phyloP scores from a whole-genome alignment of 768 basidiomycete genomes.

The Leccinellum luteum region DNA sequence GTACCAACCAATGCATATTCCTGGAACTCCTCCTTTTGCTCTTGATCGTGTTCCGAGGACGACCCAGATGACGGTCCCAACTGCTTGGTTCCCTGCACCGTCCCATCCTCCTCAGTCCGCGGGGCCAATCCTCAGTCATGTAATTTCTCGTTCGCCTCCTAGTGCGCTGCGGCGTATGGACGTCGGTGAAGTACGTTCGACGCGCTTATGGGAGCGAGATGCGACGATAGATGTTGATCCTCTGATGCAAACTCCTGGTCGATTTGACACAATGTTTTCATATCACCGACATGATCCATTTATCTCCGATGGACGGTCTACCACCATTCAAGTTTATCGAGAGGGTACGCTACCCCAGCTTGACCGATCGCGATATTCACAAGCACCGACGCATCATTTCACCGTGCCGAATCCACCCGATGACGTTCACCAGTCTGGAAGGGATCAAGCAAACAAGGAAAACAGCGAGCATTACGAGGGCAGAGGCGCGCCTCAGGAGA shows the following conservation, averaged over 20 bases:
- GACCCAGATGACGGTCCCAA: slow-evolving; percentile 4
- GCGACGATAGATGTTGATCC: slow-evolving; percentile 37
- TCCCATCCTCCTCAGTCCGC: slow-evolving; percentile 9
- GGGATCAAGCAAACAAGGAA: slow-evolving; percentile 37
- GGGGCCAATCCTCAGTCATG: slow-evolving; percentile 14
- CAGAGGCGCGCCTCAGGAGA: slow-evolving; percentile 13
- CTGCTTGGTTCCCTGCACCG: slow-evolving; percentile 19
- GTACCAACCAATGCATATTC: slow-evolving; percentile 31
- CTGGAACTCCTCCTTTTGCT: slow-evolving; percentile 16
- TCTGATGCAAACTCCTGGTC: slow-evolving; percentile 43
- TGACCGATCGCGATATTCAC: slow-evolving; percentile 18
- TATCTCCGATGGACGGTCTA: slow-evolving; percentile 5
- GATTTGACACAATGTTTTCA: slow-evolving; percentile 41
- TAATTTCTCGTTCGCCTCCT: slow-evolving; percentile 14
- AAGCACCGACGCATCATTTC: slow-evolving; percentile 10
- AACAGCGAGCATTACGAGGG: slow-evolving; percentile 26
- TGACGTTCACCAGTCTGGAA: slow-evolving; percentile 11
- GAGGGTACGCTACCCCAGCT: slow-evolving; percentile 16
- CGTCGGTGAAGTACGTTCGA: slow-evolving; percentile 31
- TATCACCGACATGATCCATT: slow-evolving; percentile 19
- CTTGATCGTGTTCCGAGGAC: slow-evolving; percentile 2
- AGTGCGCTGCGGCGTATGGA: slow-evolving; percentile 4
- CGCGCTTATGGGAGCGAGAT: slow-evolving; percentile 38
- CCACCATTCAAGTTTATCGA: slow-evolving; percentile 22
- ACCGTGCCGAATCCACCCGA: slow-evolving; percentile 11